Evolutionary conservation across 495 filamentous ascomycete genomes (phyloP).

Genomic region (Talaromyces liani): DNA sequence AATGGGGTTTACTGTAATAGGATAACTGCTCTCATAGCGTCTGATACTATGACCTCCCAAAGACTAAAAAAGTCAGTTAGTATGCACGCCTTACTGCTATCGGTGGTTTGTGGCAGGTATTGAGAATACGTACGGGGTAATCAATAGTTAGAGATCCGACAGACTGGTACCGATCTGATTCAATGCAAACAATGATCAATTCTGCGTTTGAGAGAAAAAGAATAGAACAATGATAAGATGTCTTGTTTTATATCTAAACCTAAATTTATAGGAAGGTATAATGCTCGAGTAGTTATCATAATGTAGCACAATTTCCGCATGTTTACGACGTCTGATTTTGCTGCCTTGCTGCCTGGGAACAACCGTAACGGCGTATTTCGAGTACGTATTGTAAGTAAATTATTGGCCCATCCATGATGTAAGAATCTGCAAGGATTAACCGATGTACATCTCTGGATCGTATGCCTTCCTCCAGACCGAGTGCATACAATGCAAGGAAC

Average conservation of each 20-base stretch:
- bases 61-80: background rate
- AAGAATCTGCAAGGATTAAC: conserved; percentile 4
- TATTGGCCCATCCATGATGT: background rate
- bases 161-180: background rate
- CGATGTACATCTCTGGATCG: background rate
- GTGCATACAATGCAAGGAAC: conserved; percentile 1
- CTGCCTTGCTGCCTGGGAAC: background rate
- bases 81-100: background rate
- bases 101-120: background rate
- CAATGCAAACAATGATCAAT: background rate
- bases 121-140: background rate
- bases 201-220: background rate
- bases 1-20: background rate
- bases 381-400: background rate
- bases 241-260: background rate
- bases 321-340: background rate
- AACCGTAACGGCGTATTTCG: background rate
- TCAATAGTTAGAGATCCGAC: background rate
- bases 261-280: background rate
- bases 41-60: background rate
- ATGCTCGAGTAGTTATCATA: background rate
- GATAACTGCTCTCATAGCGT: background rate
- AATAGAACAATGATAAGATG: background rate
- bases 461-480: background rate
- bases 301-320: background rate